These are phyloP conservation scores for Pancytospora philotis DNA, from an alignment of 371 early-diverging fungal genomes.

Conservation along the genomic window DNA sequence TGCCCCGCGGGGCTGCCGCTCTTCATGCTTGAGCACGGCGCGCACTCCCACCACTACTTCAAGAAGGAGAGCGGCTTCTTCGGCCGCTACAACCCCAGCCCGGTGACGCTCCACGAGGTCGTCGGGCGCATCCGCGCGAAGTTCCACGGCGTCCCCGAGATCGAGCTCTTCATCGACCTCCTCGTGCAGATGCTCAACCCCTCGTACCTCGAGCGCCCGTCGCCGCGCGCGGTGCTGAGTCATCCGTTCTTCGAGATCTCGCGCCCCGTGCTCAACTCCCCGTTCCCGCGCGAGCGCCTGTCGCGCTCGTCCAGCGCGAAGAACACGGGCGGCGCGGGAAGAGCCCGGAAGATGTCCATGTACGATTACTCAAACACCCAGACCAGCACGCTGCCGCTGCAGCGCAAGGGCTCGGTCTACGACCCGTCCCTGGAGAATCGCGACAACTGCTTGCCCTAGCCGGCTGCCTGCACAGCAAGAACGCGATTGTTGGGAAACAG, in stretches of 20 bases:
- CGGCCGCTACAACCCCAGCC: not conserved
- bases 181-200: slow-evolving; percentile 29
- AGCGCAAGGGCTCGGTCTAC: too few relatives aligned
- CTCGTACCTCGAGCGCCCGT: slow-evolving; percentile 24
- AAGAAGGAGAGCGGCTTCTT: slow-evolving; percentile 42
- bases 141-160: not conserved
- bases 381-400: too few relatives aligned
- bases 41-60: slow-evolving; percentile 32
- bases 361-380: too few relatives aligned
- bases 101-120: slow-evolving; percentile 23
- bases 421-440: too few relatives aligned
- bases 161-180: slow-evolving; percentile 22
- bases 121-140: slow-evolving; percentile 24
- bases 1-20: slow-evolving; percentile 32
- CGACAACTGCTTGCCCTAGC: too few relatives aligned
- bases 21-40: slow-evolving; percentile 47
- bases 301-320: too few relatives aligned
- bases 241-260: slow-evolving; percentile 28
- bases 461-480: too few relatives aligned
- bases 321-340: too few relatives aligned
- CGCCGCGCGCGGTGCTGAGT: slow-evolving; percentile 7
- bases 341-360: too few relatives aligned
- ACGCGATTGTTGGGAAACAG: too few relatives aligned
- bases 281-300: too few relatives aligned
- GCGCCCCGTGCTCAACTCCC: too few relatives aligned